Base-by-base conservation (phyloP, 345 rosid genomes). In the Aegle marmelos region DNA sequence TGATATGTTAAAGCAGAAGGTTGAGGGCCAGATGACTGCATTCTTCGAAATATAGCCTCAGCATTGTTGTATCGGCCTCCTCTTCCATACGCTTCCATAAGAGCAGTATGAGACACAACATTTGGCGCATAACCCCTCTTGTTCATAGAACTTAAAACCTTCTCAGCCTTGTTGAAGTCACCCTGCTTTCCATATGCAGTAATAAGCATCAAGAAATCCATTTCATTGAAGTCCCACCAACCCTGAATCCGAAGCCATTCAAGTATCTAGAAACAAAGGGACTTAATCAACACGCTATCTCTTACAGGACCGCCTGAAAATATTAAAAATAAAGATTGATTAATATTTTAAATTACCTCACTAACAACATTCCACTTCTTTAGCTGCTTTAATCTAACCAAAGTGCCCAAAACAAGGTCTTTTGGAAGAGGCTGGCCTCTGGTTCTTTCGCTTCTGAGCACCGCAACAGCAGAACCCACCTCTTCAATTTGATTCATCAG, bases 1-100 rank as follows among this genome's bases (percentile, higher is more conserved):
- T 96, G 99, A 91, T 91, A 94, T 8, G 98, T 94, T 76, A 96
- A 30, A 76, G 95, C 94, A 65, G 99, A 96, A 72, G 99, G 99
- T 81, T 89, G 90, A 68, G 99, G 99, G 24, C 98, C 97, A 58
- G 90, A 87, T 75, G 94, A 82, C 88, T 88, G 97, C 99, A 94
- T 94, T 82, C 99, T 91, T 68, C 92, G 81, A 83, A 96, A 96
- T 33, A 96, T 91, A 58, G 97, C 98, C 86, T 93, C 97, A 63
- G 99, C 98, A 74, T 90, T 96, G 66, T 85, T 96, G 76, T 88
- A 92, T 69, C 88, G 87, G 66, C 89, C 95, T 84, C 97, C 97
- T 87, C 84, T 92, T 73, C 99, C 98, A 80, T 96, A 91, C 22
- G 98, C 97, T 79, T 96, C 99, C 93, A 96, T 90, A 48, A 96